phyloP scores from a whole-genome alignment of 768 basidiomycete species.

The Trametes cinnabarina region DNA sequence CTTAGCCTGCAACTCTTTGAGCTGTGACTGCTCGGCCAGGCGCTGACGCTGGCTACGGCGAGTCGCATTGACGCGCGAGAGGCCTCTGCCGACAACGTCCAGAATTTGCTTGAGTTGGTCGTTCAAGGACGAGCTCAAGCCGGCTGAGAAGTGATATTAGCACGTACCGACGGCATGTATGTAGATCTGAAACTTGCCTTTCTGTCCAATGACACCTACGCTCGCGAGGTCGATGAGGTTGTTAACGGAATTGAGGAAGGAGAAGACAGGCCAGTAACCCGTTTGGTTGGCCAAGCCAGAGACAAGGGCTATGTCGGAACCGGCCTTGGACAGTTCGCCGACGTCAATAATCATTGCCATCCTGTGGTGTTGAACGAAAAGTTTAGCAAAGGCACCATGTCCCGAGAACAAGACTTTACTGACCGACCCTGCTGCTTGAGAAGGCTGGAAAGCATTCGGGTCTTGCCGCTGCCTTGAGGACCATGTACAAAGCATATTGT shows the following conservation, averaged over 20 bases:
- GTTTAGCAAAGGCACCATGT: neutral
- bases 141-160: slow-evolving; percentile 47
- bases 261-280: slow-evolving; percentile 88
- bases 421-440: slow-evolving; percentile 56
- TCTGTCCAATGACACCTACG: slow-evolving; percentile 93
- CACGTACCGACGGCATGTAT: neutral
- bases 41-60: slow-evolving; percentile 45
- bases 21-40: slow-evolving; percentile 36
- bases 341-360: slow-evolving; percentile 83
- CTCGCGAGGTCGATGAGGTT: slow-evolving; percentile 89
- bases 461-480: slow-evolving; percentile 82
- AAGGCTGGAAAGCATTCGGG: slow-evolving; percentile 51
- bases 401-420: neutral
- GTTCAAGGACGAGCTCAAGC: slow-evolving; percentile 72
- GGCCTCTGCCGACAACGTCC: slow-evolving; percentile 68
- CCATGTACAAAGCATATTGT: slow-evolving; percentile 79
- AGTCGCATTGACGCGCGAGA: slow-evolving; percentile 60
- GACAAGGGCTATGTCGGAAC: slow-evolving; percentile 68
- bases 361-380: slow-evolving; percentile 36
- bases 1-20: slow-evolving; percentile 35
- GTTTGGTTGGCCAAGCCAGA: slow-evolving; percentile 73
- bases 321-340: slow-evolving; percentile 62
- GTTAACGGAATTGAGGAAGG: slow-evolving; percentile 76
- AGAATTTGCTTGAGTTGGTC: slow-evolving; percentile 87
- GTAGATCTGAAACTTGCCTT: slow-evolving; percentile 48